Percentiles rank a stretch among this genome's conserved stretches.
Conservation (phyloP, 2,329 filamentous ascomycete genomes). For the Rhinocladiella similis region DNA sequence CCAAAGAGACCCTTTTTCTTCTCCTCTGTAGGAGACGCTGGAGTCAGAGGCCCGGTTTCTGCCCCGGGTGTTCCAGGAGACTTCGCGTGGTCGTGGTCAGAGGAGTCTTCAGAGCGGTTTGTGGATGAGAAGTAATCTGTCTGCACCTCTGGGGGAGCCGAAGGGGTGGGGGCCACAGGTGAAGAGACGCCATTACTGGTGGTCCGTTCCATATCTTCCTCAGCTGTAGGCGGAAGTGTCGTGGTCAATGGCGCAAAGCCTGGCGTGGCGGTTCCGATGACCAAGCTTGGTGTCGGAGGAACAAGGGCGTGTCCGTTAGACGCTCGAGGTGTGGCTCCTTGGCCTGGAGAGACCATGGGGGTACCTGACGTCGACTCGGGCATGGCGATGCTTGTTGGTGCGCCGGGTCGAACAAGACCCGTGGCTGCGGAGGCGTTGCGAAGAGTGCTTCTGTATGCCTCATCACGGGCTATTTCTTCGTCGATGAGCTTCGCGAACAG, state of each 20-base stretch:
- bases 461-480: constrained; percentile 83
- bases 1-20: constrained; percentile 72
- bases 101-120: constrained; percentile 46
- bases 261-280: constrained; percentile 76
- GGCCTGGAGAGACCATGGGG: constrained; percentile 19
- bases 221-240: constrained; percentile 36
- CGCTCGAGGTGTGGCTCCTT: constrained; percentile 59
- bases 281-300: constrained; percentile 71
- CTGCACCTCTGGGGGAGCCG: constrained; percentile 55
- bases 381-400: constrained; percentile 26
- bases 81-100: constrained; percentile 46
- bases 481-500: constrained; percentile 87
- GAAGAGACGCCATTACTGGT: constrained; percentile 43
- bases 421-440: constrained; percentile 61
- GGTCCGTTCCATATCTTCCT: constrained; percentile 25
- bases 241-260: constrained; percentile 33
- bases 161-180: constrained; percentile 53
- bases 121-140: constrained; percentile 69
- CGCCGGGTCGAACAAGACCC: constrained; percentile 24
- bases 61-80: constrained; percentile 50
- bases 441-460: constrained; percentile 67
- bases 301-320: constrained; percentile 61
- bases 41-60: constrained; percentile 38
- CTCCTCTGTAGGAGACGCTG: constrained; percentile 57
- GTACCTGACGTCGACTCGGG: constrained; percentile 17